These are phyloP conservation scores for Vitis labrusca DNA, from an alignment of 164 flowering plant species.

Conservation along the genomic window DNA sequence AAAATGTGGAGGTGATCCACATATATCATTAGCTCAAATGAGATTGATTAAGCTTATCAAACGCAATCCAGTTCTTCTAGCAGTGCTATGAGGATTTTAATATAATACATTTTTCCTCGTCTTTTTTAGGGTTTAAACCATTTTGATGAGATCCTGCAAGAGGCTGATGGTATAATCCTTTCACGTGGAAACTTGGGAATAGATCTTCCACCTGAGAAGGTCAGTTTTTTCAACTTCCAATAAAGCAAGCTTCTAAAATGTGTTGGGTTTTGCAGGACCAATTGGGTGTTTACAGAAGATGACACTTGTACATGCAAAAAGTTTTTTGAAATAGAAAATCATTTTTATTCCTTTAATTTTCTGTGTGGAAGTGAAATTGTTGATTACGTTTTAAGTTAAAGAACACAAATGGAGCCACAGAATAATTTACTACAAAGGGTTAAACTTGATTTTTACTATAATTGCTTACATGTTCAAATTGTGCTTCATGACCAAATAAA, in stretches of 20 bases:
- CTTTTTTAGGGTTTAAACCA: slow-evolving; percentile 65
- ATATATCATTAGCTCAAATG: not conserved
- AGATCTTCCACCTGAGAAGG: slow-evolving; percentile 94
- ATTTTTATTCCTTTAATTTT: too few relatives aligned
- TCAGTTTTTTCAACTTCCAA: slow-evolving; percentile 16
- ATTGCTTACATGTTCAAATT: too few relatives aligned
- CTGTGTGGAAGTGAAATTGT: too few relatives aligned
- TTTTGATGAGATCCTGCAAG: slow-evolving; percentile 86
- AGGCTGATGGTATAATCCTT: slow-evolving; percentile 87
- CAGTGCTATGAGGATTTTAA: not conserved
- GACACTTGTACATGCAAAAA: not conserved
- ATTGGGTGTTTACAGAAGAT: not conserved
- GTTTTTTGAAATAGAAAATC: not conserved
- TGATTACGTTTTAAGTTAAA: too few relatives aligned
- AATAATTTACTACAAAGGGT: too few relatives aligned
- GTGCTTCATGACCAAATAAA: not conserved
- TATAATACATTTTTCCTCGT: slow-evolving; percentile 3
- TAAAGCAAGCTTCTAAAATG: not conserved
- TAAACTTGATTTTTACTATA: too few relatives aligned
- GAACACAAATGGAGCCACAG: too few relatives aligned
- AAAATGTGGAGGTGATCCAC: slow-evolving; percentile 47
- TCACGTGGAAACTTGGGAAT: slow-evolving; percentile 86
- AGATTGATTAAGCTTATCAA: not conserved
- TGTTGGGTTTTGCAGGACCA: not conserved
- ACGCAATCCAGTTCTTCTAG: too few relatives aligned